Conservation (phyloP, 345 rosid species). For the Pugionium dolabratum region DNA sequence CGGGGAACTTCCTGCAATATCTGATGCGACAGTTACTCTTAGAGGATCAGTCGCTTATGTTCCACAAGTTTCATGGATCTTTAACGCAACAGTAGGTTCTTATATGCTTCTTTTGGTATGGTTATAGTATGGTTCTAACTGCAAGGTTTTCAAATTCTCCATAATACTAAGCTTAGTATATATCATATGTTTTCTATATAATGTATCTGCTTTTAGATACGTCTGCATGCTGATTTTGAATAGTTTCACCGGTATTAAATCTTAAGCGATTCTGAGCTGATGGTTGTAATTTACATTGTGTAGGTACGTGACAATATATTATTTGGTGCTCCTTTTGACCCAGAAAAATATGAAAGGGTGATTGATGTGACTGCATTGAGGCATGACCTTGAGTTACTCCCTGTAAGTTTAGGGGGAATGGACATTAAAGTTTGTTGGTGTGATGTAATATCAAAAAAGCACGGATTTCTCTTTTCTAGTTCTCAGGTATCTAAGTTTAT, state of each 20-base stretch:
- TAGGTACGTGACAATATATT: conserved; percentile 94
- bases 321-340: conserved; percentile 85
- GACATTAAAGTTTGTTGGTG: conserved; percentile 24
- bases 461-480: conserved; percentile 1
- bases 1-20: conserved; percentile 88
- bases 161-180: neutral
- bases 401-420: conserved; percentile 56
- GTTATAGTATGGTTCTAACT: conserved; percentile 16
- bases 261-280: conserved; percentile 20
- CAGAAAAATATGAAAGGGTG: conserved; percentile 72
- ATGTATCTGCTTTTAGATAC: neutral
- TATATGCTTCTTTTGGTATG: conserved; percentile 4
- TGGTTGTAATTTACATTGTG: conserved; percentile 22
- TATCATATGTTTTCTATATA: conserved; percentile 13
- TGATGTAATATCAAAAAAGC: conserved; percentile 8
- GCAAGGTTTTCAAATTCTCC: conserved; percentile 1
- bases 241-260: conserved; percentile 9
- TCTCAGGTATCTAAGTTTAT: conserved; percentile 29
- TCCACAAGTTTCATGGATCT: conserved; percentile 99
- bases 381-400: conserved; percentile 91
- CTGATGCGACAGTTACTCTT: conserved; percentile 61
- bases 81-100: conserved; percentile 90
- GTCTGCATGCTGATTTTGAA: neutral
- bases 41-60: conserved; percentile 96
- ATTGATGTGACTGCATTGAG: conserved; percentile 87